A percentile compares a stretch with the other conserved stretches of the same genome.
Evolutionary conservation across 371 early-diverging fungal genomes (phyloP).

Genomic region (Coemansia sp.): DNA sequence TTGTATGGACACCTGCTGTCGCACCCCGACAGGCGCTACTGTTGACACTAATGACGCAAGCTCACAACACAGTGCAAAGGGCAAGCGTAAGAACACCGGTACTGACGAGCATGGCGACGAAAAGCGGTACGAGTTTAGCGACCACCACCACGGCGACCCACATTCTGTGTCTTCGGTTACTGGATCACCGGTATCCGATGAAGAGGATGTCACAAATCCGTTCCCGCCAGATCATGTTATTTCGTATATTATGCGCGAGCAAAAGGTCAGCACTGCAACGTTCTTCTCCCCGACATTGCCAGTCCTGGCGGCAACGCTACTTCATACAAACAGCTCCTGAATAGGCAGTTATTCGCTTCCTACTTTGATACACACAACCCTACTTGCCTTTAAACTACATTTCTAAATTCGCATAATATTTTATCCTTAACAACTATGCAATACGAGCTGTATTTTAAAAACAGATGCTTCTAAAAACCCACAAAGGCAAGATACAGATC

Average conservation of each 20-base stretch:
- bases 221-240: slow-evolving; percentile 50
- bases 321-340: slow-evolving; percentile 91
- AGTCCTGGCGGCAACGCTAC: slow-evolving; percentile 88
- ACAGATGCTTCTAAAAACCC: too few species aligned
- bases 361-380: neutral
- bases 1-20: slow-evolving; percentile 28
- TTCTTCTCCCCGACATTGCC: slow-evolving; percentile 81
- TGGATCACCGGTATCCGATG: slow-evolving; percentile 34
- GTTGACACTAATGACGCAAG: slow-evolving; percentile 1
- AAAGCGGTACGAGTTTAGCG: slow-evolving; percentile 47
- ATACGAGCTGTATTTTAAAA: neutral
- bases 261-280: slow-evolving; percentile 69
- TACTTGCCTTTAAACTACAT: neutral
- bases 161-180: slow-evolving; percentile 19
- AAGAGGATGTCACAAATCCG: slow-evolving; percentile 47
- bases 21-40: neutral
- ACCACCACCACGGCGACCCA: slow-evolving; percentile 48
- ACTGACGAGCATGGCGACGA: slow-evolving; percentile 41
- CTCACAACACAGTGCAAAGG: neutral
- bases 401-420: slow-evolving; percentile 8
- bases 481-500: too few species aligned
- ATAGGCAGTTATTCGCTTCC: slow-evolving; percentile 38
- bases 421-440: neutral
- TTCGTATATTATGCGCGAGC: slow-evolving; percentile 49
- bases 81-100: slow-evolving; percentile 36